Percentiles rank a stretch among this genome's conserved stretches.
Conservation (phyloP, 2,329 filamentous ascomycete genomes). For the Botryotinia convoluta region DNA sequence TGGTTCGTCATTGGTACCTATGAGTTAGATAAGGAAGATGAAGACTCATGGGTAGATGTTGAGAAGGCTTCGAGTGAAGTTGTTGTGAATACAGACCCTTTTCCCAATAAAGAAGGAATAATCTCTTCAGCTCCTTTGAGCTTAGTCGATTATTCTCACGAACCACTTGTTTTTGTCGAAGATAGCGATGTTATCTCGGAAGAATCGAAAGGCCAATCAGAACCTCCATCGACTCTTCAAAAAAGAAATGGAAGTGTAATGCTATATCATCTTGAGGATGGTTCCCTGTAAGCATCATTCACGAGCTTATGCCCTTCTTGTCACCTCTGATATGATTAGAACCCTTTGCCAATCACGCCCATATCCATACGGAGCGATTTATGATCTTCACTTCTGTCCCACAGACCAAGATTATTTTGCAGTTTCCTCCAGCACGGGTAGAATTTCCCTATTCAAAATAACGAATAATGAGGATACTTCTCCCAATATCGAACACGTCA, state of each 20-base stretch:
- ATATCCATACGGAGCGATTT: slow-evolving; percentile 66
- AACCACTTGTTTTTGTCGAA: not conserved
- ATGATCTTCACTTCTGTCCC: slow-evolving; percentile 81
- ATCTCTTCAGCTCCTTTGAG: slow-evolving; percentile 13
- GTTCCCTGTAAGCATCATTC: slow-evolving; percentile 15
- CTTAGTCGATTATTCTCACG: slow-evolving; percentile 11
- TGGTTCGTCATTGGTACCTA: slow-evolving; percentile 85
- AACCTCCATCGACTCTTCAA: slow-evolving; percentile 47
- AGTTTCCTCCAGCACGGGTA: slow-evolving; percentile 74
- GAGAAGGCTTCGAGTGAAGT: not conserved
- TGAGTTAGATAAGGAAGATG: slow-evolving; percentile 57
- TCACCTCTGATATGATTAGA: slow-evolving; percentile 41
- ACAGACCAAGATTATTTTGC: slow-evolving; percentile 58
- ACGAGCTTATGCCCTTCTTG: not conserved
- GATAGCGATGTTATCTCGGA: not conserved
- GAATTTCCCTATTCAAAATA: slow-evolving; percentile 62
- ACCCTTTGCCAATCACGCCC: slow-evolving; percentile 55
- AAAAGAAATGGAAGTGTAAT: slow-evolving; percentile 71
- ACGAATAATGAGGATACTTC: slow-evolving; percentile 14
- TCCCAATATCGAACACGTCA: slow-evolving; percentile 40
- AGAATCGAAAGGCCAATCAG: slow-evolving; percentile 17
- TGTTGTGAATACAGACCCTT: not conserved
- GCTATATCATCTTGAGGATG: slow-evolving; percentile 18
- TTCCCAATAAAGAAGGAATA: not conserved
- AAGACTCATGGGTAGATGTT: slow-evolving; percentile 23